Evolutionary conservation across 2,329 filamentous ascomycete genomes (phyloP), one percentile per base, ranked within the genome.

Genomic region (Aspergillus viridinutans): DNA sequence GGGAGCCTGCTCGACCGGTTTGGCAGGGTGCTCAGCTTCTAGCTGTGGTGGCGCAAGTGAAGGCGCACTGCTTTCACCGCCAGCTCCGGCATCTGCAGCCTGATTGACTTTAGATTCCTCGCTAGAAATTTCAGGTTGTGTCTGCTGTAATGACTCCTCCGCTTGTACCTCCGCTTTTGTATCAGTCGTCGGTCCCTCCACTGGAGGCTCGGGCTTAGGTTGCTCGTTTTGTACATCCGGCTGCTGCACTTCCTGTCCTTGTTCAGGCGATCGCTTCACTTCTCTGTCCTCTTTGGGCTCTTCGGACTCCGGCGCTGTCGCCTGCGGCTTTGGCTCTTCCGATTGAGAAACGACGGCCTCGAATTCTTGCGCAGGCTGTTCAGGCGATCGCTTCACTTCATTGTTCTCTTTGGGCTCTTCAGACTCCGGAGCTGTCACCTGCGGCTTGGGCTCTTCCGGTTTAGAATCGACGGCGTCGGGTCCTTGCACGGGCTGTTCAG

Each of bases 1-100:
- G 55, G 65, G 55, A 58, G 62, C 64, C 61, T 65, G 66, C 59
- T 68, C 66, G 50, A 56, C 62, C 48, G 64, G 66, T 42, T 66
- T 58, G 10, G 56, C 59, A 58, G 58, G 48, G 52, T 59, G 21
- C 64, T 61, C 61, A 38, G 38, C 29, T 45, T 60, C 55, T 28
- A 52, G 47, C 12, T 55, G 12, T n/a, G 47, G 55, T 23, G 48
- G 38, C 49, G 54, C 29, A 4, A 12, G 45, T 25, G 35, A 28
- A 45, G 49, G n/a, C 25, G 35, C 52, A n/a, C 38, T 26, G 38
- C 28, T 38, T 32, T 14, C 43, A 26, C 12, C 4, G 12, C 12
- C 43, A 21, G 5, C 7, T 10, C 52, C 51, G 5, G 23, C 32
- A 4, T 26, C 7, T 20, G 42, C 21, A 26, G 29, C 14, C 29